Evolutionary conservation across 768 basidiomycete species (phyloP).

Genomic region (Naganishia vishniacii): DNA sequence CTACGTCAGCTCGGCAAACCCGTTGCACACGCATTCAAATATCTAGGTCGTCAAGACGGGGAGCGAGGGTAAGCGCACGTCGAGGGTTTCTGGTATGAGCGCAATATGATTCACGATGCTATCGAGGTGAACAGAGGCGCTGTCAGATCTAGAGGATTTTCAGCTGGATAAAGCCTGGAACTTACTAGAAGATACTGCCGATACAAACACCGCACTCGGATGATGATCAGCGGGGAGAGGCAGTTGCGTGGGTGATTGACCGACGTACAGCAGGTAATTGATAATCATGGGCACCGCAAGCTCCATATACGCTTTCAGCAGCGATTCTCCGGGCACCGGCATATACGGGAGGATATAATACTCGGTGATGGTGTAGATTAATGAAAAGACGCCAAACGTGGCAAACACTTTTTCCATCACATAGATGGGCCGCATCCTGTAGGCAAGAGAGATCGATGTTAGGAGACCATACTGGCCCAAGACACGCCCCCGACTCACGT

Average conservation of each 20-base stretch:
- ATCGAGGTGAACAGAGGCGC: constrained; percentile 15
- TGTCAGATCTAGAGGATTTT: background rate
- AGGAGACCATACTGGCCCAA: background rate
- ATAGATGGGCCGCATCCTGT: constrained; percentile 61
- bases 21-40: constrained; percentile 89
- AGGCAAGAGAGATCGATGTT: background rate
- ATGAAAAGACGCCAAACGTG: constrained; percentile 89
- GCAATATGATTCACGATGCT: constrained; percentile 38
- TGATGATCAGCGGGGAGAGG: constrained; percentile 36
- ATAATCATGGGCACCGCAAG: constrained; percentile 69
- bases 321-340: constrained; percentile 45
- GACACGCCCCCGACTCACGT: constrained; percentile 53
- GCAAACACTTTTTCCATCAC: constrained; percentile 70
- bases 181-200: constrained; percentile 46
- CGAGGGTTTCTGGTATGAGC: no score
- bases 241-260: constrained; percentile 52
- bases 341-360: constrained; percentile 84
- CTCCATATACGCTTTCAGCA: constrained; percentile 65
- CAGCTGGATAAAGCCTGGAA: background rate
- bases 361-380: constrained; percentile 78
- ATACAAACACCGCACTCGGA: background rate
- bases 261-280: constrained; percentile 75
- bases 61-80: constrained; percentile 6
- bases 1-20: constrained; percentile 87
- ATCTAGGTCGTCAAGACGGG: constrained; percentile 30